A percentile compares a stretch with the other conserved stretches of the same genome.
phyloP scores from a whole-genome alignment of 208 protist genomes.

The Trypanosoma avium region DNA sequence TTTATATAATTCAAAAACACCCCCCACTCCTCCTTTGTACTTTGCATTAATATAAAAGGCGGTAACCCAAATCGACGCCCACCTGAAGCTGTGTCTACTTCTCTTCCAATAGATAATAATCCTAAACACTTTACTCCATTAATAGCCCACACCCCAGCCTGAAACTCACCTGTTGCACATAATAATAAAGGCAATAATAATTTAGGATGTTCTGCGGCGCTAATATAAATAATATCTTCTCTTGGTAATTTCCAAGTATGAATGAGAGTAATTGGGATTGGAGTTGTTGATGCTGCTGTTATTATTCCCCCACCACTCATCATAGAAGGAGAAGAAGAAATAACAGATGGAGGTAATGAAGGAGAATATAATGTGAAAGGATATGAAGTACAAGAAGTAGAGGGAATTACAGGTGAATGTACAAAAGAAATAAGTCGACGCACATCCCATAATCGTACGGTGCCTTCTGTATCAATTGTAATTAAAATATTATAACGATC shows the following conservation, averaged over 20 bases:
- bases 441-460: constrained; percentile 42
- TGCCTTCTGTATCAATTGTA: constrained; percentile 33
- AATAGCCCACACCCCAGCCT: constrained; percentile 39
- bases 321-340: too few species aligned
- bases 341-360: too few species aligned
- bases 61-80: constrained; percentile 37
- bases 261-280: too few species aligned
- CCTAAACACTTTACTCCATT: constrained; percentile 51
- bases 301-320: too few species aligned
- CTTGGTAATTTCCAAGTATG: constrained; percentile 33
- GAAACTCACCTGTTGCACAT: constrained; percentile 27
- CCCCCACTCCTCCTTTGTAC: too few species aligned
- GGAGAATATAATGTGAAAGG: too few species aligned
- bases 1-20: too few species aligned
- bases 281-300: too few species aligned
- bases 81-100: constrained; percentile 32
- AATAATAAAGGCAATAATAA: constrained; percentile 34
- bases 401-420: too few species aligned
- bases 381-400: too few species aligned
- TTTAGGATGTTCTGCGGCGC: constrained; percentile 28
- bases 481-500: constrained; percentile 22
- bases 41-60: too few species aligned
- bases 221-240: constrained; percentile 30
- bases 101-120: constrained; percentile 42
- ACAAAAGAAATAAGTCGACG: constrained; percentile 22